phyloP scores from a whole-genome alignment of 176 grass and related monocot genomes.

The Melocanna baccifera region DNA sequence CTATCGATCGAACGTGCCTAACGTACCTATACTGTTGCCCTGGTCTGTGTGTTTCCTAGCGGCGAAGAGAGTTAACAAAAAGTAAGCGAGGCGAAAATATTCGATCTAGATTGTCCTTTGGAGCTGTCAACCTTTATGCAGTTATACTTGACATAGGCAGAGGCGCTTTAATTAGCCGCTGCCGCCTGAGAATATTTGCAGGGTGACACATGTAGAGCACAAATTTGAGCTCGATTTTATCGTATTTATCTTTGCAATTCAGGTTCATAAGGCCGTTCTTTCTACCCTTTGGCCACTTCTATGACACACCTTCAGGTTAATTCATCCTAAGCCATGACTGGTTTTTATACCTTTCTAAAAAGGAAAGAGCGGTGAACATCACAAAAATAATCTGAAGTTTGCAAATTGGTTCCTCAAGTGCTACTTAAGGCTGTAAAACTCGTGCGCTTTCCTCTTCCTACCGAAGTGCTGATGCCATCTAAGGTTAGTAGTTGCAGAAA shows the following conservation, averaged over 20 bases:
- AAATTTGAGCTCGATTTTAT: neutral
- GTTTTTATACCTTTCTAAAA: neutral
- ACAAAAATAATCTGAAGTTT: neutral
- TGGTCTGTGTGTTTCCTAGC: neutral
- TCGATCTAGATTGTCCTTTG: constrained; percentile 19
- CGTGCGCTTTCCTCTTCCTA: neutral
- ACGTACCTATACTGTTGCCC: neutral
- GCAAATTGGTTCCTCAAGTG: neutral
- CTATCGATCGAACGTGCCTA: neutral
- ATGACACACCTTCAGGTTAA: neutral
- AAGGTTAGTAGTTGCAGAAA: neutral
- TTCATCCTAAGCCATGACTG: neutral
- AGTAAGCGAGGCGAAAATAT: neutral
- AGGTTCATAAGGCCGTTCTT: neutral
- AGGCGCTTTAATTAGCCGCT: neutral
- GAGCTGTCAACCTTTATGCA: neutral
- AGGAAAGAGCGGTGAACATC: neutral
- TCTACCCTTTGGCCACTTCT: neutral
- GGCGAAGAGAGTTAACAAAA: neutral
- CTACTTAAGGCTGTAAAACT: neutral
- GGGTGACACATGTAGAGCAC: neutral
- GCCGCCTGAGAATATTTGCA: neutral
- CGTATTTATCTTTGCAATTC: neutral
- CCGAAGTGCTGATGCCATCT: neutral
- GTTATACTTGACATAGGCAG: neutral